phyloP scores from a whole-genome alignment of 257 asterid species.

The Solanum bukasovii region DNA sequence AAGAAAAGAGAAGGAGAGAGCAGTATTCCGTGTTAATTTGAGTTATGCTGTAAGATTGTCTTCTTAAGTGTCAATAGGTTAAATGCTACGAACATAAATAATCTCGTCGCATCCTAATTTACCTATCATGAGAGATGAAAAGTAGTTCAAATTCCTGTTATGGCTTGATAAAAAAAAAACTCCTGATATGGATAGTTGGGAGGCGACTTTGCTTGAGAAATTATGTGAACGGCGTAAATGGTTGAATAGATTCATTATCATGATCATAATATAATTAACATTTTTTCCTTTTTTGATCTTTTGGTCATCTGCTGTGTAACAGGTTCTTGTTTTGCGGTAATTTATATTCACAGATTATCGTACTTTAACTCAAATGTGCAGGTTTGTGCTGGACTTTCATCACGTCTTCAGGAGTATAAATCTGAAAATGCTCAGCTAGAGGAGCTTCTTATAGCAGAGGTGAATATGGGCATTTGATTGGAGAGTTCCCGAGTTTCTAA shows the following conservation, averaged over 20 bases:
- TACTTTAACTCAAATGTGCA: conserved; percentile 15
- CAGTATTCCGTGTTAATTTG: background rate
- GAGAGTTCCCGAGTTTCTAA: background rate
- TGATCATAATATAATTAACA: background rate
- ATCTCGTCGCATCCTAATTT: background rate
- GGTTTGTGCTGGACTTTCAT: conserved; percentile 99
- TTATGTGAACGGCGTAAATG: background rate
- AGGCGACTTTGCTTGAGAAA: background rate
- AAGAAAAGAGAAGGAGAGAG: background rate
- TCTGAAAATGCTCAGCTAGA: conserved; percentile 97
- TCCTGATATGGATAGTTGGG: background rate
- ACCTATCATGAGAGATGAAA: background rate
- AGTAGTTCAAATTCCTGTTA: background rate
- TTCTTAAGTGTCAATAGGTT: background rate
- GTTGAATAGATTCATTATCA: background rate
- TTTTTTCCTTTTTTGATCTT: background rate
- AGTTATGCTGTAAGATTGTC: background rate
- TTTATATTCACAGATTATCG: background rate
- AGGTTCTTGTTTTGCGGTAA: background rate
- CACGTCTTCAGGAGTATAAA: conserved; percentile 96
- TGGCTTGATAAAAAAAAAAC: background rate
- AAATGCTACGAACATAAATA: background rate
- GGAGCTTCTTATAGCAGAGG: conserved; percentile 95
- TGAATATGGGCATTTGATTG: conserved; percentile 19
- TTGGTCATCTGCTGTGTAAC: background rate